phyloP scores from a whole-genome alignment of 495 filamentous ascomycete genomes.

The Podospora pseudoanserina region DNA sequence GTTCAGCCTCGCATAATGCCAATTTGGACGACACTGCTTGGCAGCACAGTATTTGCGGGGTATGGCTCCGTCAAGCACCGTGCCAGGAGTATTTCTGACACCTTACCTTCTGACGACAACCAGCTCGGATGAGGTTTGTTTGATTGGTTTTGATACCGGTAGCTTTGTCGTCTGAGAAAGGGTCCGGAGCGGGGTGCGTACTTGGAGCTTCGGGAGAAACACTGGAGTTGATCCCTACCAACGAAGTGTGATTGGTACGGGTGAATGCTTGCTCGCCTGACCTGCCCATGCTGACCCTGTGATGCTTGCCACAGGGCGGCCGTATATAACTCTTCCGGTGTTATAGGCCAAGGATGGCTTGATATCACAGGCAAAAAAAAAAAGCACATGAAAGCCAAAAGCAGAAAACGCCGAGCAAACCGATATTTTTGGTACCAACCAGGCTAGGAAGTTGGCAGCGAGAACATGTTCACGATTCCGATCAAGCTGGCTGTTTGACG shows the following conservation, averaged over 20 bases:
- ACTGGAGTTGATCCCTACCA: not conserved
- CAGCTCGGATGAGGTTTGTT: not conserved
- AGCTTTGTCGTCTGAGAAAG: not conserved
- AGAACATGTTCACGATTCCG: not conserved
- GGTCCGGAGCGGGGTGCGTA: not conserved
- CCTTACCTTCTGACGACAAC: not conserved
- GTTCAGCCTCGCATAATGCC: constrained; percentile 7
- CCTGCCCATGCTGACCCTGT: constrained; percentile 19
- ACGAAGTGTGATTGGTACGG: constrained; percentile 25
- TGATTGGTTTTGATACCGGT: not conserved
- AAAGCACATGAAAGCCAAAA: not conserved
- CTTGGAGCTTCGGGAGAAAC: not conserved
- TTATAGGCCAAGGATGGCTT: constrained; percentile 7
- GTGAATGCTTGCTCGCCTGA: constrained; percentile 19
- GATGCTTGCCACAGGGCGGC: not conserved
- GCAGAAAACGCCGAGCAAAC: not conserved
- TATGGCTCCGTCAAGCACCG: not conserved
- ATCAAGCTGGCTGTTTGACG: not conserved
- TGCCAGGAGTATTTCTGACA: not conserved
- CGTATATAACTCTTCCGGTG: constrained; percentile 2
- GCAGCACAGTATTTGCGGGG: not conserved
- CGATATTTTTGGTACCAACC: not conserved
- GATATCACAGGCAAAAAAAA: not conserved
- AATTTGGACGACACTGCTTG: constrained; percentile 6
- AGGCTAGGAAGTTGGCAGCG: not conserved